These are phyloP conservation scores for Ceratocystis colombiana DNA, from an alignment of 2,329 filamentous ascomycete genomes.

Conservation along the genomic window DNA sequence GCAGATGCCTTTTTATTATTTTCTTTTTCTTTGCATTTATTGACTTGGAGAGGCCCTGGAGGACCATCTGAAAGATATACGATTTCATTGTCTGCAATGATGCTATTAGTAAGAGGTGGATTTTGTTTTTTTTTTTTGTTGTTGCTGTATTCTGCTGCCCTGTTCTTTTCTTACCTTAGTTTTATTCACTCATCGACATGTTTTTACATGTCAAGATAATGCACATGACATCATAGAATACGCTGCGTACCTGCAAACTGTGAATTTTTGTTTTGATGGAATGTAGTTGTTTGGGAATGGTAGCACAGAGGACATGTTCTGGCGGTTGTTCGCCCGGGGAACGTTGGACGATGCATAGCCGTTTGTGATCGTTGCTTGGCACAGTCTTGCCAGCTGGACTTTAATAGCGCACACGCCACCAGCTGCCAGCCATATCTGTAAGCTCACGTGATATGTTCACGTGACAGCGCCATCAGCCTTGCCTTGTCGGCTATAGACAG, in stretches of 20 bases:
- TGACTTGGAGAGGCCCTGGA: constrained; percentile 11
- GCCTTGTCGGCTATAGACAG: background rate
- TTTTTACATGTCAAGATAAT: constrained; percentile 25
- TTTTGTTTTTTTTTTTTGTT: constrained; percentile 6
- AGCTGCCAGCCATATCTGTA: background rate
- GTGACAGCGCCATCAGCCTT: background rate
- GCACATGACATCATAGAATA: constrained; percentile 20
- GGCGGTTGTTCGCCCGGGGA: background rate
- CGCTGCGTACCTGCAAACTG: background rate
- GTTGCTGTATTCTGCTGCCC: constrained; percentile 11
- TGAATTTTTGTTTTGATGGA: background rate
- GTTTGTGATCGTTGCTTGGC: background rate
- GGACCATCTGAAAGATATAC: constrained; percentile 24
- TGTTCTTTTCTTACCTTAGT: background rate
- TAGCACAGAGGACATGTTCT: background rate
- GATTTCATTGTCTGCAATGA: constrained; percentile 25
- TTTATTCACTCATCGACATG: constrained; percentile 22
- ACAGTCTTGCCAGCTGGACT: background rate
- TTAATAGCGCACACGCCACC: background rate
- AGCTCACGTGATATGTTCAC: background rate
- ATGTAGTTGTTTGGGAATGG: constrained; percentile 1
- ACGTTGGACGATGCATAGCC: background rate
- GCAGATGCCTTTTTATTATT: background rate
- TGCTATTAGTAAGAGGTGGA: constrained; percentile 18
- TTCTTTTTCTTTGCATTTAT: constrained; percentile 6